A percentile compares a stretch with the other conserved stretches of the same genome.
phyloP scores from a whole-genome alignment of 805 yeast species.

The Yarrowia deformans region DNA sequence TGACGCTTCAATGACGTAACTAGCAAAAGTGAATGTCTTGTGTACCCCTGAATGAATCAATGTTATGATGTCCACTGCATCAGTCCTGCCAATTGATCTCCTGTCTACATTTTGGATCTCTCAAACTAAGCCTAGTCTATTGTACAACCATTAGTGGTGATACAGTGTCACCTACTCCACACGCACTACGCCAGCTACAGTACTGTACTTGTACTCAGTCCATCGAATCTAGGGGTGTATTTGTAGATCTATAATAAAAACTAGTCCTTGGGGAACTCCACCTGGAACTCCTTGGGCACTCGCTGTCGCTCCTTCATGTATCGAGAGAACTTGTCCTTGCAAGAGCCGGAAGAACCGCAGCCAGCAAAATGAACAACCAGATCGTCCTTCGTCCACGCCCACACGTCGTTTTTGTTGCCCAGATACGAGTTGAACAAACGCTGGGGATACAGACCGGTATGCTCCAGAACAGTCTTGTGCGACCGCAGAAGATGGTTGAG shows the following conservation, averaged over 20 bases:
- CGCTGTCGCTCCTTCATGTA: constrained; percentile 22
- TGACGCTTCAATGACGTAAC: no score
- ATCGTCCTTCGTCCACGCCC: constrained; percentile 45
- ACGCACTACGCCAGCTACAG: no score
- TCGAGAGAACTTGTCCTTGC: constrained; percentile 25
- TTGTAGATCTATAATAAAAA: background rate
- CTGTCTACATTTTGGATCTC: no score
- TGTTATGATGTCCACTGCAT: no score
- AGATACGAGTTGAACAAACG: constrained; percentile 47
- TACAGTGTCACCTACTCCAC: no score
- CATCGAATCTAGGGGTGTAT: background rate
- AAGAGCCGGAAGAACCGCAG: constrained; percentile 30
- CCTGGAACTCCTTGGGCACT: constrained; percentile 37
- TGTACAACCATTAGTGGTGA: no score
- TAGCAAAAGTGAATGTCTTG: no score
- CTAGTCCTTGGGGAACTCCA: constrained; percentile 24
- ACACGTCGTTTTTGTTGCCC: constrained; percentile 38
- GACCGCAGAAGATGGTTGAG: constrained; percentile 43
- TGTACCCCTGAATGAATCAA: no score
- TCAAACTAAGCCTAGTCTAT: no score
- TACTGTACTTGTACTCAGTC: no score
- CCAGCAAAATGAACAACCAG: constrained; percentile 50
- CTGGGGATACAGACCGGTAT: constrained; percentile 49
- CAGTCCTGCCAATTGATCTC: no score
- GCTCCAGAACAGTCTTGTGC: constrained; percentile 43